Conservation (phyloP, 202 grass and related monocot genomes). For the Carex arenaria region DNA sequence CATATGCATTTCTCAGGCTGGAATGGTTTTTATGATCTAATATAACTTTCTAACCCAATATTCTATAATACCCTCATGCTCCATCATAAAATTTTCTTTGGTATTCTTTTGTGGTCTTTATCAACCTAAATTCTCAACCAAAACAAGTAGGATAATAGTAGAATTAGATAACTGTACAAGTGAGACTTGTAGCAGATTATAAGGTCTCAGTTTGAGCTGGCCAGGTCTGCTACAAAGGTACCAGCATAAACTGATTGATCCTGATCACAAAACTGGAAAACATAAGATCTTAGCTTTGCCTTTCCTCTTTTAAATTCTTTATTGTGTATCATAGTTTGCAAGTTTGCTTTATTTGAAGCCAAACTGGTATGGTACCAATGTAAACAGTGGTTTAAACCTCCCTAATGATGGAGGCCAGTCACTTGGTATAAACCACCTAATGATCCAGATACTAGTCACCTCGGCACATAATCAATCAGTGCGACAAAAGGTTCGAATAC, state of each 20-base stretch:
- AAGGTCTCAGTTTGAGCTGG: neutral
- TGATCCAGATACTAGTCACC: neutral
- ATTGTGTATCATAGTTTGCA: neutral
- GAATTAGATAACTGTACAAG: neutral
- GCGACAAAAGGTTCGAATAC: constrained; percentile 17
- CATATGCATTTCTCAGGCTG: too few relatives aligned
- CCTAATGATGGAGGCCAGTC: neutral
- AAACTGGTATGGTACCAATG: neutral
- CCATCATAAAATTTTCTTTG: neutral
- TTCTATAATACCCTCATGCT: neutral
- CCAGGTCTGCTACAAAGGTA: neutral
- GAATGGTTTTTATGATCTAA: neutral
- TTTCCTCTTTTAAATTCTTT: neutral
- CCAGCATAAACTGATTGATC: neutral
- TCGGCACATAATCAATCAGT: neutral
- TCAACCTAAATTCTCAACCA: neutral
- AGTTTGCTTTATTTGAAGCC: neutral
- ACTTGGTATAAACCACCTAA: neutral
- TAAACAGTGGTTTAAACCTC: neutral
- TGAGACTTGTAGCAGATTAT: neutral
- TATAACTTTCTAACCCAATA: neutral
- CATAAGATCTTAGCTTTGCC: neutral
- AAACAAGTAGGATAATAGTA: neutral
- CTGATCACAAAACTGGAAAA: neutral
- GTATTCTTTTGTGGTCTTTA: neutral